Base-by-base conservation (phyloP, 2,329 filamentous ascomycete genomes). In the Stagonosporopsis cucurbitacearum region DNA sequence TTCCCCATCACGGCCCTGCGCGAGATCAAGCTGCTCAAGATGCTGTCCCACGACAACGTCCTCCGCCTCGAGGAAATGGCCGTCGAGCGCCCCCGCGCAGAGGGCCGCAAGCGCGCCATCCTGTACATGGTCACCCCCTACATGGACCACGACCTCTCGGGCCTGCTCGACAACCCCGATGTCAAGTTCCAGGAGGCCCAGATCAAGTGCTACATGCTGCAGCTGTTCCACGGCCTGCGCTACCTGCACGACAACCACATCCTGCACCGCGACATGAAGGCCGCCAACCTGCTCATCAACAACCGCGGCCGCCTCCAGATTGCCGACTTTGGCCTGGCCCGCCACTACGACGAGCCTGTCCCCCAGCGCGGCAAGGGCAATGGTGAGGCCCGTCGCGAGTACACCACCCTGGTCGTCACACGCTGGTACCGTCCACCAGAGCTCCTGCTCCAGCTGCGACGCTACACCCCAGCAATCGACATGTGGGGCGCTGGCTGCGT, bases 51-150 rank as follows among this genome's bases (percentile, higher is more conserved):
- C 74, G 84, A 84, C 54, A 99, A 99, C 70, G 86, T 98, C 47
- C 79, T 99, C 55, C 86, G 85, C 58, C 81, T 99, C 33, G 91
- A 95, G 73, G 95, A 99, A 76, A 99, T 99, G 95, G 92, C 93
- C 12, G 90, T 99, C 32, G 95, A 99, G 75, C 82, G 85, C 53
- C 84, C 82, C 71, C 85, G 84, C 71, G 76, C 75, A 36, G 75
- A 84, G 79, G 78, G 82, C 75, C 69, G 78, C 66, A 81, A 81
- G 66, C 86, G 88, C 57, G 88, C 89, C 3, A 93, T 93, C 66
- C 92, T 99, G 82, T 98, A 98, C 78, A 99, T 99, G 95, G 94
- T 96, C 47, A 97, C 89, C 40, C 95, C 94, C 6, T 99, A 99
- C 76, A 97, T 98, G 92, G 93, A 98, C 68, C 95, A 99, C 78